Base-by-base conservation (phyloP, 768 basidiomycete genomes). In the Boletus rufocinnamomeus region DNA sequence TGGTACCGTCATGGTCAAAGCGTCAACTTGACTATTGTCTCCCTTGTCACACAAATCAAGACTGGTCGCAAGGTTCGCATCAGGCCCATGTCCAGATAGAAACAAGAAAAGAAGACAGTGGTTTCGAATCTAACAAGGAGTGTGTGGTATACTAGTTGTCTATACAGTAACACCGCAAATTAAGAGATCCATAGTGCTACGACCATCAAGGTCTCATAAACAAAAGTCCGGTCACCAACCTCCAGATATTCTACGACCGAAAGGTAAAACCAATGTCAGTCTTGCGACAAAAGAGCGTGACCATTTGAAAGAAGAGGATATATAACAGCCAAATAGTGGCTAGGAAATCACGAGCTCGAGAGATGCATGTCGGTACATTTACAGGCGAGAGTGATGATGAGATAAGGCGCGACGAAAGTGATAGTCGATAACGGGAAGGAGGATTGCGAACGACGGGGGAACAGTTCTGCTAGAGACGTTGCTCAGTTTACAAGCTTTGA, bases 181-280 rank as follows among this genome's bases (percentile, higher is more conserved):
- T n/a, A n/a, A n/a, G n/a, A n/a, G n/a, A n/a, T n/a, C n/a, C n/a
- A 14, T 51, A 54, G 43, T 35, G 30, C 23, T 38, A 51, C 23
- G 40, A 46, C 49, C 57, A 48, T 55, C 60, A 30, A 60, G 57
- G 52, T 58, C 35, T 35, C 37, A 27, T 28, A 32, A 54, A 56
- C 37, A 40, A n/a, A n/a, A 61, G 30, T 44, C 55, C 49, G 17
- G 51, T 44, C 40, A 49, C 56, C 38, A 53, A 50, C 46, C 54
- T 46, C 34, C 32, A 54, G 16, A 60, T 58, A 60, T 21, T 38
- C 16, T 28, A 59, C 59, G 51, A 49, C 53, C 40, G 2, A 53
- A 43, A n/a, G n/a, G n/a, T n/a, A n/a, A n/a, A n/a, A n/a, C n/a
- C 10, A 27, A 37, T 40, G 60, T 69, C 65, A 61, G 52, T 63